Evolutionary conservation across 1,139 yeast species (phyloP).

Genomic region (Blastobotrys petasosporus): DNA sequence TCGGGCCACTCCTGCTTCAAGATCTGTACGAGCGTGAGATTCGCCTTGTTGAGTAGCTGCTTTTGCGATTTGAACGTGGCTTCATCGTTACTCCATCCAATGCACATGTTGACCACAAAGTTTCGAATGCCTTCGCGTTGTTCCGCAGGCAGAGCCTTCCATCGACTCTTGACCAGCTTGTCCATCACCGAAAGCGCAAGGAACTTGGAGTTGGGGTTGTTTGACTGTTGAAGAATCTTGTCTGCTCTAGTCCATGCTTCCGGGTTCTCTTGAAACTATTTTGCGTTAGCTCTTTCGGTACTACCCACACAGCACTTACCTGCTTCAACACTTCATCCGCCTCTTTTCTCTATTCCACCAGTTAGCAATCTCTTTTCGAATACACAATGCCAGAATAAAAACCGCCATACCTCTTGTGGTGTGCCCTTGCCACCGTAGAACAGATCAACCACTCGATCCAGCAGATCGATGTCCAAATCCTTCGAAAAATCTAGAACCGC

Average conservation of each 20-base stretch:
- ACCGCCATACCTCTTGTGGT: conserved; percentile 35
- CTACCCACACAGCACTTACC: conserved; percentile 18
- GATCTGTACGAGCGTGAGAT: conserved; percentile 86
- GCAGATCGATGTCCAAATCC: conserved; percentile 70
- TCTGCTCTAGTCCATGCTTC: conserved; percentile 97
- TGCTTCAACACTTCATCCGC: conserved; percentile 82
- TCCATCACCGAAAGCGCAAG: conserved; percentile 88
- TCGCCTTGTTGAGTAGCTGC: conserved; percentile 86
- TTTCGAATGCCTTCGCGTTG: conserved; percentile 82
- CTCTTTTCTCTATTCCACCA: conserved; percentile 47
- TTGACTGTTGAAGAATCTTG: conserved; percentile 71
- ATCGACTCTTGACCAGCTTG: conserved; percentile 80
- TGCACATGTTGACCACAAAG: conserved; percentile 88
- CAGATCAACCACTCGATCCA: conserved; percentile 84
- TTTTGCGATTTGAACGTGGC: conserved; percentile 66
- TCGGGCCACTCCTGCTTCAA: conserved; percentile 99
- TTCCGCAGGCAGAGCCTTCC: conserved; percentile 87
- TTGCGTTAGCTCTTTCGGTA: conserved; percentile 2
- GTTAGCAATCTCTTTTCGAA: too few species aligned
- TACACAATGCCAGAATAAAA: too few species aligned
- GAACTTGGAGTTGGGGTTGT: conserved; percentile 78
- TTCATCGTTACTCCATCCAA: conserved; percentile 84
- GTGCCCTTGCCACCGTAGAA: conserved; percentile 79
- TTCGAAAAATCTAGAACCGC: conserved; percentile 77
- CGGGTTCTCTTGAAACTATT: conserved; percentile 77